A percentile compares a stretch with the other conserved stretches of the same genome.
Conservation (phyloP, 352 stramenopile genomes). For the Globisporangium nodosum region DNA sequence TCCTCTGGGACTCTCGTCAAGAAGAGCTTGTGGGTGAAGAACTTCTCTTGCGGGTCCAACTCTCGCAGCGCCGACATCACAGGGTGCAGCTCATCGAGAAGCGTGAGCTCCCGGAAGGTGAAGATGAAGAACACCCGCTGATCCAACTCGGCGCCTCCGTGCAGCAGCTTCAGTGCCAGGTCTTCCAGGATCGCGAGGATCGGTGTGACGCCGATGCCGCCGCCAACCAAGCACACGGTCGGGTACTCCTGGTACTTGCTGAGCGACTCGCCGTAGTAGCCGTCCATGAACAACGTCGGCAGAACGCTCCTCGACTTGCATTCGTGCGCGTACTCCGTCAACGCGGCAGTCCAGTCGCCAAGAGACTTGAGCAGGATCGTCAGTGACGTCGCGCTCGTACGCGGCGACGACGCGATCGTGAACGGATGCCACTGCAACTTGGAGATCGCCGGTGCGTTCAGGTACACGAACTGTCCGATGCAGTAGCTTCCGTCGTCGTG, state of each 20-base stretch:
- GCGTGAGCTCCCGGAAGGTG: neutral
- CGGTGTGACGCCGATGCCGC: conserved; percentile 34
- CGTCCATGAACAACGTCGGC: conserved; percentile 36
- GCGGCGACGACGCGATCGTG: conserved; percentile 38
- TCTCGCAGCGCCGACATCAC: neutral
- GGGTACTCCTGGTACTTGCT: conserved; percentile 28
- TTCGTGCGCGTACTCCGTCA: conserved; percentile 28
- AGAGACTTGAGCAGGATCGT: conserved; percentile 39
- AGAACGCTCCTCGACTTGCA: conserved; percentile 20
- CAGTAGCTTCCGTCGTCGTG: conserved; percentile 16
- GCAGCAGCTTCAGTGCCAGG: conserved; percentile 2
- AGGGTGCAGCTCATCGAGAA: neutral
- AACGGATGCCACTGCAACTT: conserved; percentile 53
- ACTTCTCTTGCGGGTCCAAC: neutral
- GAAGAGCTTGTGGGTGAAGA: conserved; percentile 15
- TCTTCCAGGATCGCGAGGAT: conserved; percentile 35
- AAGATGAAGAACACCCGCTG: conserved; percentile 20
- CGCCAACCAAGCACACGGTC: conserved; percentile 24
- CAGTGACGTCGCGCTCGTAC: conserved; percentile 12
- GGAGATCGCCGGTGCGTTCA: conserved; percentile 36
- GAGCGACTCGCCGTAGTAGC: conserved; percentile 31
- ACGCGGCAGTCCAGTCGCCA: conserved; percentile 27
- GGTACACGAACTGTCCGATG: conserved; percentile 41
- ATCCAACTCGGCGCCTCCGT: neutral
- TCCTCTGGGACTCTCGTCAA: conserved; percentile 17